Conservation (phyloP, 495 filamentous ascomycete genomes). For the Neurospora terricola region DNA sequence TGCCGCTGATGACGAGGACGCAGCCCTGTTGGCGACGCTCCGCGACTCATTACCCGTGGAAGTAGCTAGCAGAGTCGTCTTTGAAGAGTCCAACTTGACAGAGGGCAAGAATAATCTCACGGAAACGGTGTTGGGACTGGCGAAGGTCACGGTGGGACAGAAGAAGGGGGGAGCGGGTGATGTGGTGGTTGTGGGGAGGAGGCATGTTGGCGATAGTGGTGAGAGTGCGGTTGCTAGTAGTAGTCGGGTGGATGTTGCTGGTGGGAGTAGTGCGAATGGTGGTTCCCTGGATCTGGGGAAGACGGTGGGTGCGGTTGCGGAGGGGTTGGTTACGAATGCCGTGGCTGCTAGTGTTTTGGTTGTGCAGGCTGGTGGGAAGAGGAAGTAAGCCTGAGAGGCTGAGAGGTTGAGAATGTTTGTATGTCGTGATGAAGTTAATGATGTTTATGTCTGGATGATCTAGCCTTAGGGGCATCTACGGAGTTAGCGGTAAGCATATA, state of each 20-base stretch:
- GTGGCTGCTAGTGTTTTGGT: constrained; percentile 68
- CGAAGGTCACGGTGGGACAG: constrained; percentile 51
- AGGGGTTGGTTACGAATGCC: constrained; percentile 49
- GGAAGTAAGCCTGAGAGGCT: not conserved
- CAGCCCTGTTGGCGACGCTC: constrained; percentile 51
- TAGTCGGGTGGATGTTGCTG: not conserved
- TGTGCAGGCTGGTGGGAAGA: constrained; percentile 51
- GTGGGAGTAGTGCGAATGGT: not conserved
- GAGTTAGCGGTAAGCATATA: too few species aligned
- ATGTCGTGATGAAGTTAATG: too few species aligned
- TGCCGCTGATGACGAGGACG: constrained; percentile 32
- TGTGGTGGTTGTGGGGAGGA: constrained; percentile 64
- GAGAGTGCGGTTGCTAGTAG: not conserved
- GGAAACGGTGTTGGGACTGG: constrained; percentile 25
- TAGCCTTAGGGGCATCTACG: too few species aligned
- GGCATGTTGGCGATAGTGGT: constrained; percentile 12
- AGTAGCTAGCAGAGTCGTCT: constrained; percentile 52
- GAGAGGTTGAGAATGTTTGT: too few species aligned
- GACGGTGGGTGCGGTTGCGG: constrained; percentile 59
- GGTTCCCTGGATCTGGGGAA: constrained; percentile 42
- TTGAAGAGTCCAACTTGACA: constrained; percentile 31
- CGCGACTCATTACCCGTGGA: constrained; percentile 50
- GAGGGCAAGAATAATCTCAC: constrained; percentile 9
- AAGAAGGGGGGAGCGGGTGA: constrained; percentile 63
- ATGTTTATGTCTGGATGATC: too few species aligned